Evolutionary conservation across 2,329 filamentous ascomycete genomes (phyloP).

Genomic region (Aspergillus tubingensis): DNA sequence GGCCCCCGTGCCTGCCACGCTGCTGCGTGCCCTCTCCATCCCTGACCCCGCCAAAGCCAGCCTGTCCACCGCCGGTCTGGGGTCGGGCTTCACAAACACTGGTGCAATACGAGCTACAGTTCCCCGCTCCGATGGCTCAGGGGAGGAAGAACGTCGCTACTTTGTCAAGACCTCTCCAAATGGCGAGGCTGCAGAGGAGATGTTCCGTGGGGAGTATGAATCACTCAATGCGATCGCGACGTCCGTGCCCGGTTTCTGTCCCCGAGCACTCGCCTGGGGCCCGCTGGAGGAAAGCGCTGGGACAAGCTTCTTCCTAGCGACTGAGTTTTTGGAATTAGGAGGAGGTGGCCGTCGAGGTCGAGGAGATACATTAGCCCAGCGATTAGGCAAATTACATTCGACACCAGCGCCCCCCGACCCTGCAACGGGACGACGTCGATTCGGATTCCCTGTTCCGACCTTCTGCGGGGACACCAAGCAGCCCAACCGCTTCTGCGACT

Average conservation of each 20-base stretch:
- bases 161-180: slow-evolving; percentile 45
- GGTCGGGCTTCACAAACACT: slow-evolving; percentile 49
- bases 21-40: slow-evolving; percentile 43
- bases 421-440: slow-evolving; percentile 53
- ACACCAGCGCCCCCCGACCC: slow-evolving; percentile 63
- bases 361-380: slow-evolving; percentile 62
- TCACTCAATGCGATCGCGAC: slow-evolving; percentile 80
- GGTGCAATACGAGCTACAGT: slow-evolving; percentile 40
- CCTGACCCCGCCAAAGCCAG: slow-evolving; percentile 36
- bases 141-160: slow-evolving; percentile 34
- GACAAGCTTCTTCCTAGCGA: slow-evolving; percentile 59
- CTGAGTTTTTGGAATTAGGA: slow-evolving; percentile 75
- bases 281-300: slow-evolving; percentile 51
- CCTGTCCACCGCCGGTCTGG: slow-evolving; percentile 41
- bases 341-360: slow-evolving; percentile 48
- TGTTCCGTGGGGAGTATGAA: slow-evolving; percentile 69
- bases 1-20: slow-evolving; percentile 34
- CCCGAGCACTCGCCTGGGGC: slow-evolving; percentile 73
- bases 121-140: slow-evolving; percentile 20
- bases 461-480: slow-evolving; percentile 86
- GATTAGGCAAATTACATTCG: slow-evolving; percentile 77
- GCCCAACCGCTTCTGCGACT: slow-evolving; percentile 70
- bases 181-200: slow-evolving; percentile 37
- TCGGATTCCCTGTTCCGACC: slow-evolving; percentile 81
- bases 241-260: slow-evolving; percentile 73